Percentiles rank a stretch among this genome's conserved stretches.
These are phyloP conservation scores for Ceratobasidium sp. DNA, from an alignment of 1,284 basidiomycete genomes.

Conservation along the genomic window DNA sequence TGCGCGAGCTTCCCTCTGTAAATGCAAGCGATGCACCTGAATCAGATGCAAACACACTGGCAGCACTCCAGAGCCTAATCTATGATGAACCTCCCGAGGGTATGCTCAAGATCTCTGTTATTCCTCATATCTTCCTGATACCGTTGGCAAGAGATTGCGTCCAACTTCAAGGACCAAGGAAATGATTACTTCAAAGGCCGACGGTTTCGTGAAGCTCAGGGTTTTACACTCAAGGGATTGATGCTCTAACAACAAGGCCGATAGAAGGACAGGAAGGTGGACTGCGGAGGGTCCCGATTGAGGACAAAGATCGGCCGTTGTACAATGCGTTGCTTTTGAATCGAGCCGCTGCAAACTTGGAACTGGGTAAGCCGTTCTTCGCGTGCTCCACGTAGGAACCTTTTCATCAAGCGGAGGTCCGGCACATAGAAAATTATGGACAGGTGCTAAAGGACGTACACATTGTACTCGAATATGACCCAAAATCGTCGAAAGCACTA, in stretches of 20 bases:
- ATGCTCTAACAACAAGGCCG: slow-evolving; percentile 55
- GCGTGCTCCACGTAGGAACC: not conserved
- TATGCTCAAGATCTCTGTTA: slow-evolving; percentile 55
- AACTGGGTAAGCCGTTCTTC: slow-evolving; percentile 66
- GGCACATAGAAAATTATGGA: slow-evolving; percentile 79
- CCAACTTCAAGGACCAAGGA: slow-evolving; percentile 94
- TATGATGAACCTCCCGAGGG: slow-evolving; percentile 94
- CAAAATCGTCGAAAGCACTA: slow-evolving; percentile 77
- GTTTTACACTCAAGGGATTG: slow-evolving; percentile 91
- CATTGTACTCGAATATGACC: slow-evolving; percentile 68
- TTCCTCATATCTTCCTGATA: slow-evolving; percentile 41
- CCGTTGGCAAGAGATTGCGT: slow-evolving; percentile 73
- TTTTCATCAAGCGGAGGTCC: slow-evolving; percentile 18
- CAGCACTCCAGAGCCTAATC: slow-evolving; percentile 83
- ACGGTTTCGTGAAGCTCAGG: slow-evolving; percentile 84
- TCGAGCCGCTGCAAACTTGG: slow-evolving; percentile 91
- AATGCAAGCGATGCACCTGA: slow-evolving; percentile 45
- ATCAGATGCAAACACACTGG: slow-evolving; percentile 63
- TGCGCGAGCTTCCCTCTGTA: slow-evolving; percentile 76
- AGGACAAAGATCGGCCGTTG: slow-evolving; percentile 69
- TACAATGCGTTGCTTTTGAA: slow-evolving; percentile 83
- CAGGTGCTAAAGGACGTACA: slow-evolving; percentile 85
- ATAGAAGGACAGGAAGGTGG: not conserved
- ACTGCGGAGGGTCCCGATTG: slow-evolving; percentile 43
- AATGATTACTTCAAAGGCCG: slow-evolving; percentile 93